phyloP scores from a whole-genome alignment of 306 rosid species.

The Prinsepia uniflora region DNA sequence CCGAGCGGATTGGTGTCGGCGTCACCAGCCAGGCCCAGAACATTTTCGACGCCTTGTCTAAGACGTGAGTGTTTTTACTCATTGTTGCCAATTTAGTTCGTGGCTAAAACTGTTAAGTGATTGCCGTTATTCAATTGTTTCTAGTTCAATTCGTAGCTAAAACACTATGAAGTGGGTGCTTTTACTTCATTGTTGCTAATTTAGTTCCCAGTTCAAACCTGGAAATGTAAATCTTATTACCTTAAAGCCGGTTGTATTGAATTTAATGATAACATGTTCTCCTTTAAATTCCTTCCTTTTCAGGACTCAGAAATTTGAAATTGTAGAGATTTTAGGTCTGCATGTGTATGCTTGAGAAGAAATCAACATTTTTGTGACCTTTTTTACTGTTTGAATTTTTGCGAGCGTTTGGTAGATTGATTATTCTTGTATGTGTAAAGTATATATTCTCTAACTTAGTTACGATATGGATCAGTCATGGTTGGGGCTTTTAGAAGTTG shows the following conservation, averaged over 20 bases:
- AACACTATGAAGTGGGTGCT: conserved; percentile 71
- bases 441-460: not conserved
- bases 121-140: conserved; percentile 18
- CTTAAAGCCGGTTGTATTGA: not conserved
- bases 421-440: not conserved
- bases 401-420: not conserved
- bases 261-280: not conserved
- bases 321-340: not conserved
- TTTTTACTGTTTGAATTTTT: not conserved
- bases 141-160: not conserved
- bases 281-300: too few relatives aligned
- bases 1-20: conserved; percentile 93
- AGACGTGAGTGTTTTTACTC: conserved; percentile 60
- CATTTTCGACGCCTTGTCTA: conserved; percentile 85
- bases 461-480: not conserved
- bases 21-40: conserved; percentile 84
- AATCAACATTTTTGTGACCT: not conserved
- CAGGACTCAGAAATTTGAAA: not conserved
- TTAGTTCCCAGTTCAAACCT: not conserved
- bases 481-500: not conserved
- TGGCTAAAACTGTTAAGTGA: conserved; percentile 27
- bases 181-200: not conserved
- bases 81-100: not conserved
- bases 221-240: not conserved
- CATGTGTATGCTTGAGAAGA: not conserved